Base-by-base conservation (phyloP, 2,329 filamentous ascomycete genomes). In the Fusarium sp. region DNA sequence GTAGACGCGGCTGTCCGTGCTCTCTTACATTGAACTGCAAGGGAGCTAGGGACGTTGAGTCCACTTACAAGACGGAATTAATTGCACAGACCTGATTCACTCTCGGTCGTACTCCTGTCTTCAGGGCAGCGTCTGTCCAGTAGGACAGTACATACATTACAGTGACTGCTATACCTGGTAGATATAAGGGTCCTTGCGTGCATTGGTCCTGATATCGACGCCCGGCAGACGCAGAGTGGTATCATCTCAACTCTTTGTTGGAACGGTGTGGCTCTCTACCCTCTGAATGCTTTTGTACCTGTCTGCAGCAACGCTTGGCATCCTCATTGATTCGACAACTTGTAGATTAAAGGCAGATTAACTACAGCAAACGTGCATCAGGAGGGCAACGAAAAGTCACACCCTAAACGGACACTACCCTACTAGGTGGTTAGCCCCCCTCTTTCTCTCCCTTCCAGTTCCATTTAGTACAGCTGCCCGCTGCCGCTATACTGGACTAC, bases 1-100 rank as follows among this genome's bases (percentile, higher is more conserved):
- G 34, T 53, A 38, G 43, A 56, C 64, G 64, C 64, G 39, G 48
- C 51, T 60, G 63, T 67, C 65, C 43, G 64, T 67, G 65, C 64
- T 67, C 50, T 65, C 52, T 36, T 51, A 53, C 59, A 53, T 60
- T 56, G 55, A 21, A 46, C 30, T 57, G 24, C 63, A 66, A 66
- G 56, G 62, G 56, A 67, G 44, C 52, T 60, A 50, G 48, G 43
- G 46, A 52, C 43, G 51, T 61, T 49, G 44, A 42, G 43, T 56
- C 49, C 63, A 51, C 36, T 49, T 65, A 17, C 21, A 56, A 67
- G 64, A 67, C 59, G 54, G 53, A 52, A 65, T 54, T 40, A 46
- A 42, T 47, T 65, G 59, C 65, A 67, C 65, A 67, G 65, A 68
- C 65, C 65, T 49, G 49, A 49, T 47, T 38, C 38, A 39, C 43